Evolutionary conservation across 371 early-diverging fungal species (phyloP).

Genomic region (Mortierella sp.): DNA sequence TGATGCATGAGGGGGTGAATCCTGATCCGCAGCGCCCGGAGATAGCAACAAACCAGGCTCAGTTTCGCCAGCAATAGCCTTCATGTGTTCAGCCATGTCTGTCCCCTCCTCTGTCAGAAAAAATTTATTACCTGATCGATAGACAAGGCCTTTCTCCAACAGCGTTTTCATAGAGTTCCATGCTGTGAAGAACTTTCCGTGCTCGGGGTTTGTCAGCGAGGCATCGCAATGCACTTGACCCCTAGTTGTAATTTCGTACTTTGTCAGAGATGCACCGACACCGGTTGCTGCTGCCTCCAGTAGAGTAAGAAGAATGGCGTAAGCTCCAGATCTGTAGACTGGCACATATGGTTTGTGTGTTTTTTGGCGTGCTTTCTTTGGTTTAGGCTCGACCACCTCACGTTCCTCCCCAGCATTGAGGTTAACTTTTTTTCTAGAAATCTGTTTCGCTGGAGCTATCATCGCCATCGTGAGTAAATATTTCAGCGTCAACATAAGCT

Average conservation of each 20-base stretch:
- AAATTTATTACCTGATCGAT: slow-evolving; percentile 70
- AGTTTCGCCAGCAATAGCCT: slow-evolving; percentile 18
- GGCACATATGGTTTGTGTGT: slow-evolving; percentile 79
- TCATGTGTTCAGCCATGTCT: slow-evolving; percentile 68
- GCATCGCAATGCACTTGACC: slow-evolving; percentile 76
- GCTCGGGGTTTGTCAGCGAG: slow-evolving; percentile 73
- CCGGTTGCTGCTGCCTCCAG: slow-evolving; percentile 55
- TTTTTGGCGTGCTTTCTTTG: slow-evolving; percentile 25
- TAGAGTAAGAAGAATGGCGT: slow-evolving; percentile 87
- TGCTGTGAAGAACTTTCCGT: slow-evolving; percentile 74
- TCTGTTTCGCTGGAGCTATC: slow-evolving; percentile 2
- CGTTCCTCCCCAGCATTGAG: not conserved
- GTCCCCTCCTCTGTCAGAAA: slow-evolving; percentile 82
- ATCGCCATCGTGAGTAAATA: not conserved
- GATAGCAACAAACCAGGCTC: not conserved
- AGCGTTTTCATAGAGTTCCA: slow-evolving; percentile 85
- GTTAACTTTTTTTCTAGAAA: not conserved
- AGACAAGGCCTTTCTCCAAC: slow-evolving; percentile 75
- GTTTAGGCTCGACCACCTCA: slow-evolving; percentile 18
- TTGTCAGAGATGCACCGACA: slow-evolving; percentile 57
- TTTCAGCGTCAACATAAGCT: not conserved
- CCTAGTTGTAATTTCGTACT: slow-evolving; percentile 68
- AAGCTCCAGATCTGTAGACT: slow-evolving; percentile 83
- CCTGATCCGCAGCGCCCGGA: not conserved
- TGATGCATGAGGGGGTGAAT: not conserved